Conservation (phyloP, 2,329 filamentous ascomycete genomes). For the Ploettnerulaceae sp. region DNA sequence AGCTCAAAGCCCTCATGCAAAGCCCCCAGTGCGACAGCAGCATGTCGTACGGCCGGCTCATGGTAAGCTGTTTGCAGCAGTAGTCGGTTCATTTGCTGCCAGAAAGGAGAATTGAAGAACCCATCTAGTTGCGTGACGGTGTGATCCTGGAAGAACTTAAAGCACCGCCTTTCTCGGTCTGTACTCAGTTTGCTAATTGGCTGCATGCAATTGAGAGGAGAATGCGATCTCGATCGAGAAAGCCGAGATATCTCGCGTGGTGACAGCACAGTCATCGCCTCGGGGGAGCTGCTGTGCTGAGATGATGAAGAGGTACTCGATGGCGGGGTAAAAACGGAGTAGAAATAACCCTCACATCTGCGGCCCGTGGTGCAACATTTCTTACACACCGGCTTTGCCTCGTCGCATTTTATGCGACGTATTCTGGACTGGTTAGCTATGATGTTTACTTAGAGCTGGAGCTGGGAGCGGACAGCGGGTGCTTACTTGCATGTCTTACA, state of each 20-base stretch:
- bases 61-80: slow-evolving; percentile 20
- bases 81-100: slow-evolving; percentile 13
- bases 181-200: no score
- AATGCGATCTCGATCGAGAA: no score
- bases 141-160: slow-evolving; percentile 20
- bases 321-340: not conserved
- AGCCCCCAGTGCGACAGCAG: slow-evolving; percentile 21
- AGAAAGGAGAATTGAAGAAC: slow-evolving; percentile 14
- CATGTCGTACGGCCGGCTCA: slow-evolving; percentile 20
- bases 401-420: slow-evolving; percentile 34
- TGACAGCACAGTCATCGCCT: no score
- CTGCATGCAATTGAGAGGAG: not conserved
- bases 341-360: slow-evolving; percentile 20
- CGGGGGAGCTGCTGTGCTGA: not conserved
- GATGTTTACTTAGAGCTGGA: not conserved
- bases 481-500: slow-evolving; percentile 4
- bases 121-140: slow-evolving; percentile 16
- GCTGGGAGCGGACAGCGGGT: not conserved
- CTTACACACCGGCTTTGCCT: slow-evolving; percentile 19
- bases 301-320: not conserved
- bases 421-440: slow-evolving; percentile 37
- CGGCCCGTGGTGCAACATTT: slow-evolving; percentile 19
- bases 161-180: slow-evolving; percentile 14
- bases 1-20: slow-evolving; percentile 11
- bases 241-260: not conserved